Evolutionary conservation across 1,284 basidiomycete genomes (phyloP), one percentile per base, ranked within the genome.

Genomic region (Ceratobasidium sp.): DNA sequence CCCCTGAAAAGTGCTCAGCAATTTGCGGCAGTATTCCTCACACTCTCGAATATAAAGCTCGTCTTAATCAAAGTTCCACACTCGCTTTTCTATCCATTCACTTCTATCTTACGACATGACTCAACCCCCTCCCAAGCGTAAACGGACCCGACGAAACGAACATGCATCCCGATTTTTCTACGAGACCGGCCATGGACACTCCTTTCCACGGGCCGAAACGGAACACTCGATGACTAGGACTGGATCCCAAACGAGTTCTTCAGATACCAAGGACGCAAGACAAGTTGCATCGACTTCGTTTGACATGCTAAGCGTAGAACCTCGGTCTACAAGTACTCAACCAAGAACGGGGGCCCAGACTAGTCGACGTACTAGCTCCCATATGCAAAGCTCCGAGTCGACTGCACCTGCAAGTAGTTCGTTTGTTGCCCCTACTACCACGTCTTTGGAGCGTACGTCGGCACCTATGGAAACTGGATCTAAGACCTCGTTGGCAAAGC

Each of bases 31-130:
- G 42, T 46, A 36, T 46, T 21, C 16, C 42, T 46, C 14, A 46
- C 42, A 46, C 19, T 27, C 23, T 27, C 21, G 23, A 50, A 7
- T 27, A 21, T 27, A 50, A 25, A 25, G 16, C n/a, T 29, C n/a
- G 13, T 8, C 13, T 19, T 27, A 30, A n/a, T 46, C 36, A 27
- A 52, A 59, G 1, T 16, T 21, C 25, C 36, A 41, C 59, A 30
- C 36, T 66, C 52, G 16, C 52, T 54, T 54, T 54, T 7, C 4
- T 44, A 29, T 46, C 16, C n/a, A 25, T 29, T 54, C 27, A 42
- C 36, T 66, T 50, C 60, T 66, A 66, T 66, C 41, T 52, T 21
- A 44, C 33, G 47, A 53, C 13, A 66, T 66, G 60, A 27, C 52
- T 7, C 60, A 33, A 30, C 29, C 33, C 9, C 42, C 57, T 16